phyloP scores from a whole-genome alignment of 768 basidiomycete species.

The Jaapia argillacea region DNA sequence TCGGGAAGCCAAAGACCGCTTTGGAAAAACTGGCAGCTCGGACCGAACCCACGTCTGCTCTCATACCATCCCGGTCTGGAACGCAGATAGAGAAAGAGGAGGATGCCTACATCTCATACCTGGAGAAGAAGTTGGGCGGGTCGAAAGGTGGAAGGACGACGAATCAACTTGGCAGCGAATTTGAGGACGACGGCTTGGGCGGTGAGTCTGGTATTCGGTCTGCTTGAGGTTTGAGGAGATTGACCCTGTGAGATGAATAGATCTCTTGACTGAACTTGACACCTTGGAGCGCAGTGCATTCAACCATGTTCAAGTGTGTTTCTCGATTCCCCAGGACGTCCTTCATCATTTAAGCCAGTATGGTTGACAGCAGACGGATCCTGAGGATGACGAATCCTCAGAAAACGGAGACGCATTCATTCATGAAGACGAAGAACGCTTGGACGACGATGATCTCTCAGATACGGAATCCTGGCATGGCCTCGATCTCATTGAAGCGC shows the following conservation, averaged over 20 bases:
- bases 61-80: conserved; percentile 11
- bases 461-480: conserved; percentile 30
- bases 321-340: no score
- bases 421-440: conserved; percentile 6
- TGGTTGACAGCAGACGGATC: conserved; percentile 9
- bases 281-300: conserved; percentile 11
- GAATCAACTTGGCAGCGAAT: conserved; percentile 29
- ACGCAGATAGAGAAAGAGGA: conserved; percentile 51
- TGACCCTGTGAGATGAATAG: conserved; percentile 7
- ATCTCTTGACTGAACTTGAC: conserved; percentile 17
- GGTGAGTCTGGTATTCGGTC: conserved; percentile 35
- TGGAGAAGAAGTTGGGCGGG: conserved; percentile 72
- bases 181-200: conserved; percentile 74
- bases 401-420: conserved; percentile 10
- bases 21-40: conserved; percentile 22
- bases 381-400: conserved; percentile 16
- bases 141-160: conserved; percentile 24
- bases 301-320: conserved; percentile 1
- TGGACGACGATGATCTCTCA: conserved; percentile 9
- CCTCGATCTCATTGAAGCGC: conserved; percentile 22
- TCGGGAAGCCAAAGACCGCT: conserved; percentile 14
- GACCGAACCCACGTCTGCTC: conserved; percentile 7
- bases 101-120: conserved; percentile 75
- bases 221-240: not conserved
- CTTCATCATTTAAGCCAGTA: no score